phyloP scores from a whole-genome alignment of 2,329 filamentous ascomycete species.

The Penicillium oxalicum region DNA sequence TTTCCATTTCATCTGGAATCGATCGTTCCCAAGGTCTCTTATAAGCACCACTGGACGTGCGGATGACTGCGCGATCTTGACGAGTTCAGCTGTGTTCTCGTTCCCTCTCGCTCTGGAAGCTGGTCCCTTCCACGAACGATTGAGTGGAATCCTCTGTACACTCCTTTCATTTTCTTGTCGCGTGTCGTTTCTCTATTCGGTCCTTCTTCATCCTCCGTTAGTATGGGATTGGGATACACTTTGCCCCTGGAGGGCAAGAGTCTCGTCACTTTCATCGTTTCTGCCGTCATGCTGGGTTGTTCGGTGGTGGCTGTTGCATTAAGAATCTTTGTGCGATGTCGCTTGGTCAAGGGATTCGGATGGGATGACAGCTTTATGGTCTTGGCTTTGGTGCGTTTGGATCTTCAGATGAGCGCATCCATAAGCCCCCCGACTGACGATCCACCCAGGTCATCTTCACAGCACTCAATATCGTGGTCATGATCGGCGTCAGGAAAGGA shows the following conservation, averaged over 20 bases:
- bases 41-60: no score
- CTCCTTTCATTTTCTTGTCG: no score
- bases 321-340: not conserved
- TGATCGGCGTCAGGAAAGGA: no score
- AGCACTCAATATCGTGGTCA: not conserved
- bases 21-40: no score
- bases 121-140: no score
- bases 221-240: not conserved
- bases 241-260: not conserved
- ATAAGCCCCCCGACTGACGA: not conserved
- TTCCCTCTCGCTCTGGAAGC: no score
- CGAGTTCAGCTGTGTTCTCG: no score
- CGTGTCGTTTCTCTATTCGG: no score
- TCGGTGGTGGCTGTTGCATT: not conserved
- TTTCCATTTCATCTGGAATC: no score
- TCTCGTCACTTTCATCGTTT: not conserved
- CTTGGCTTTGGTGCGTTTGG: not conserved
- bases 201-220: no score
- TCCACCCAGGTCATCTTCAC: not conserved
- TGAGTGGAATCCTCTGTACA: no score
- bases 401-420: not conserved
- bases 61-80: no score
- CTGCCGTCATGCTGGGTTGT: not conserved
- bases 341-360: not conserved
- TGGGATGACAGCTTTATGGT: not conserved